These are phyloP conservation scores for Coniophora puteana DNA, from an alignment of 1,284 basidiomycete species.

Conservation along the genomic window DNA sequence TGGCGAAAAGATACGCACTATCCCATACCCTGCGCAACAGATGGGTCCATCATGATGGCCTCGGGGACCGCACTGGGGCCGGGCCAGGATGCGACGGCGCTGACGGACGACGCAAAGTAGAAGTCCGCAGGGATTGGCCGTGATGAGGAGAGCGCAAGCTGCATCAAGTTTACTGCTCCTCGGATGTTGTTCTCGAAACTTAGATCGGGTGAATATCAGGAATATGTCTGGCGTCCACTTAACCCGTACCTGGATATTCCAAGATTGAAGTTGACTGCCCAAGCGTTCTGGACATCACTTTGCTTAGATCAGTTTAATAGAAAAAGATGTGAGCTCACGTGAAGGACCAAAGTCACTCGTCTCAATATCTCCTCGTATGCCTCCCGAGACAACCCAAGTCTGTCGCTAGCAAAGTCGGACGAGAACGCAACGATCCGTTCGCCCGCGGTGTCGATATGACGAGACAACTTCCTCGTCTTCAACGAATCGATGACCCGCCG, in stretches of 20 bases:
- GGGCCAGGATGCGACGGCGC: conserved; percentile 31
- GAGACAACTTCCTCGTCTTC: conserved; percentile 22
- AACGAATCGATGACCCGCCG: conserved; percentile 34
- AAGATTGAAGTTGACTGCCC: conserved; percentile 46
- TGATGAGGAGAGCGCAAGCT: conserved; percentile 42
- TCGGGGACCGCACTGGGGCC: conserved; percentile 31
- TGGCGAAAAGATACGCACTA: conserved; percentile 39
- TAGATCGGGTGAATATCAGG: neutral
- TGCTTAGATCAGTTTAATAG: conserved; percentile 11
- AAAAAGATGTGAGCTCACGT: conserved; percentile 32
- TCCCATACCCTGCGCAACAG: conserved; percentile 42
- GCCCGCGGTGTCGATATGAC: conserved; percentile 13
- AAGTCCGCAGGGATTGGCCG: conserved; percentile 36
- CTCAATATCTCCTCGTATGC: conserved; percentile 34
- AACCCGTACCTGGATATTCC: conserved; percentile 38
- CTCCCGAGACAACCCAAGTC: conserved; percentile 36
- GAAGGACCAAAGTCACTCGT: conserved; percentile 43
- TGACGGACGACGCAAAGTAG: conserved; percentile 57
- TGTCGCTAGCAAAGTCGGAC: conserved; percentile 35
- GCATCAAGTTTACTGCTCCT: conserved; percentile 51
- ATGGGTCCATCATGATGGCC: conserved; percentile 32
- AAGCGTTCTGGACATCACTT: conserved; percentile 33
- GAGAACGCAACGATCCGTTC: conserved; percentile 38
- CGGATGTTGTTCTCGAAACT: conserved; percentile 43
- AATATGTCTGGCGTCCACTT: neutral